phyloP scores from a whole-genome alignment of 208 protist species.

The Crithidia fasciculata region DNA sequence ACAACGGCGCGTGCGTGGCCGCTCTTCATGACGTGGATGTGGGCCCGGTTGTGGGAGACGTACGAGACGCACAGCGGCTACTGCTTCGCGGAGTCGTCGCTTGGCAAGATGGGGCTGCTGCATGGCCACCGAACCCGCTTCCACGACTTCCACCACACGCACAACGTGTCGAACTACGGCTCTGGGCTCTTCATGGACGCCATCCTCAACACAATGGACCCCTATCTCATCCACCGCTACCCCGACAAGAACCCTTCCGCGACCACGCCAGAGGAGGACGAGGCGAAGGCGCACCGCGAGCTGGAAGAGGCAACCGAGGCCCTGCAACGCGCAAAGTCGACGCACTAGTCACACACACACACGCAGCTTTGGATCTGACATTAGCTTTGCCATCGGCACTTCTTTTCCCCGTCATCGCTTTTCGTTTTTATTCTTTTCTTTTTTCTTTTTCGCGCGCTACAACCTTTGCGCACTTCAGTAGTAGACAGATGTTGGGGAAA shows the following conservation, averaged over 20 bases:
- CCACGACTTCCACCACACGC: slow-evolving; percentile 77
- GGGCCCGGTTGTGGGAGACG: slow-evolving; percentile 55
- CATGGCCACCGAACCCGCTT: slow-evolving; percentile 60
- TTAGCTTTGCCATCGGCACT: too few species aligned
- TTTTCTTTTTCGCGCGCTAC: too few species aligned
- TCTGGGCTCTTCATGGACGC: slow-evolving; percentile 51
- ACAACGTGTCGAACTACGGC: slow-evolving; percentile 70
- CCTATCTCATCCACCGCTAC: slow-evolving; percentile 42
- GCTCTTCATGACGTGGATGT: slow-evolving; percentile 56
- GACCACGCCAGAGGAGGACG: slow-evolving; percentile 16
- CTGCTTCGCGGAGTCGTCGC: slow-evolving; percentile 56
- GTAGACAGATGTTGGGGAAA: too few species aligned
- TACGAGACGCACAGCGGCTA: slow-evolving; percentile 73
- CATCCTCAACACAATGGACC: slow-evolving; percentile 58
- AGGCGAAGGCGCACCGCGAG: slow-evolving; percentile 10
- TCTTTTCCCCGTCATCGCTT: too few species aligned
- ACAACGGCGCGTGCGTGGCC: slow-evolving; percentile 43
- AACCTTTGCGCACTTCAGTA: too few species aligned
- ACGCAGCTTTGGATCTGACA: too few species aligned
- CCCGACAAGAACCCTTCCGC: slow-evolving; percentile 18
- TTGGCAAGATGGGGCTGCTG: slow-evolving; percentile 50
- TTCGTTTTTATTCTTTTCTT: too few species aligned
- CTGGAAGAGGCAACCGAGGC: slow-evolving; percentile 10
- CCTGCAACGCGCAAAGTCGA: not conserved
- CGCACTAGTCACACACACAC: too few species aligned